Percentiles rank a stretch among this genome's conserved stretches.
These are phyloP conservation scores for Rhizopus stolonifer DNA, from an alignment of 371 early-diverging fungal genomes.

Conservation along the genomic window DNA sequence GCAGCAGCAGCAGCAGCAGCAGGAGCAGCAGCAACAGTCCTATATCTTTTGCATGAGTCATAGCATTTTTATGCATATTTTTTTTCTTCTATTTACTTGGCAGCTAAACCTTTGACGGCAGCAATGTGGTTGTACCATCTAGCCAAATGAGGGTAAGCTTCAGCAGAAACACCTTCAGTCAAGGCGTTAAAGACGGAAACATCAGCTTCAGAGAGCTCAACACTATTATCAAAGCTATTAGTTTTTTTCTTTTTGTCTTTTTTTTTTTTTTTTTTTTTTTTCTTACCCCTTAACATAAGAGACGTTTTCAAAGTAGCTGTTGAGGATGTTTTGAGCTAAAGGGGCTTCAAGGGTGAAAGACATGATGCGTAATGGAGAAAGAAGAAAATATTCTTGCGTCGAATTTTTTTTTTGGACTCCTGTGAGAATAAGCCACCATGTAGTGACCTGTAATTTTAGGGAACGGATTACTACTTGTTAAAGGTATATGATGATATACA, in stretches of 20 bases:
- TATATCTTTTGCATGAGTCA: not conserved
- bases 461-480: no score
- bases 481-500: no score
- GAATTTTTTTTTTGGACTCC: no score
- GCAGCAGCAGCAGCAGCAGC: constrained; percentile 44
- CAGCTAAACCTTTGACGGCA: constrained; percentile 57
- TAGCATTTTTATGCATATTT: not conserved
- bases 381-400: no score
- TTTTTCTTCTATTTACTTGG: constrained; percentile 38
- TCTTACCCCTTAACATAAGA: constrained; percentile 79
- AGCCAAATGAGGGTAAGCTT: constrained; percentile 83
- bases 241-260: constrained; percentile 18
- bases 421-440: no score
- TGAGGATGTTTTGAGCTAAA: constrained; percentile 63
- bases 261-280: constrained; percentile 21
- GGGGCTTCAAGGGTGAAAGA: constrained; percentile 66
- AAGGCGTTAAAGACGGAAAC: constrained; percentile 83
- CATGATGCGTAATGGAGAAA: constrained; percentile 31
- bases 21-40: constrained; percentile 20
- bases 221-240: constrained; percentile 43
- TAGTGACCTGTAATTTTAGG: no score
- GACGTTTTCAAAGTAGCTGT: constrained; percentile 77
- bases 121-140: constrained; percentile 96
- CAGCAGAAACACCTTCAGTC: constrained; percentile 75
- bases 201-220: constrained; percentile 80